Evolutionary conservation across 805 yeast species (phyloP).

Genomic region (Suhomyces prunicola): DNA sequence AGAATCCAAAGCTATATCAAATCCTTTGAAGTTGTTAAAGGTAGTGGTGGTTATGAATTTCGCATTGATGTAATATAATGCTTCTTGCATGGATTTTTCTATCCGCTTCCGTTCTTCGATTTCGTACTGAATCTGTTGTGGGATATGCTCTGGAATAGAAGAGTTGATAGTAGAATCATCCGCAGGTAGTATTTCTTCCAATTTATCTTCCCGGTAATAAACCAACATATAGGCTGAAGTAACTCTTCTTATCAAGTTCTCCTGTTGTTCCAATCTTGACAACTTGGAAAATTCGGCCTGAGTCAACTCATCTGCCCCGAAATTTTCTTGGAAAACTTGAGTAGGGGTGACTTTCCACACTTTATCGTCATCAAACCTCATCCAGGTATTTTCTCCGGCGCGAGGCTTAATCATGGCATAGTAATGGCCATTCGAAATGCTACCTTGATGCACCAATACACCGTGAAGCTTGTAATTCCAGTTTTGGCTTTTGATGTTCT

Average conservation of each 20-base stretch:
- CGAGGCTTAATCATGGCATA: constrained; percentile 90
- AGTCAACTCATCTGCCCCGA: constrained; percentile 68
- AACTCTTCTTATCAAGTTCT: constrained; percentile 65
- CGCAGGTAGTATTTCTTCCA: constrained; percentile 57
- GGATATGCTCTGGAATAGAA: constrained; percentile 60
- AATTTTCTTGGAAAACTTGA: constrained; percentile 90
- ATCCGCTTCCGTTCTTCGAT: constrained; percentile 52
- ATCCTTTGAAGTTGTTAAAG: constrained; percentile 62
- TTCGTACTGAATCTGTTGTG: constrained; percentile 63
- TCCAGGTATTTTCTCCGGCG: constrained; percentile 58
- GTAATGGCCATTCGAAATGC: constrained; percentile 93
- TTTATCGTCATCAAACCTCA: constrained; percentile 90
- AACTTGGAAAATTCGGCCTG: constrained; percentile 48
- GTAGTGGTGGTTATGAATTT: constrained; percentile 53
- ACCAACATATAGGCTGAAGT: constrained; percentile 98
- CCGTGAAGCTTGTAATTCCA: constrained; percentile 88
- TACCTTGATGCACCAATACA: constrained; percentile 94
- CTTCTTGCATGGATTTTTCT: constrained; percentile 64
- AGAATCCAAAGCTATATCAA: constrained; percentile 72
- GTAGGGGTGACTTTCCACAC: constrained; percentile 82
- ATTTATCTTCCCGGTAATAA: constrained; percentile 66
- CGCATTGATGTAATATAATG: constrained; percentile 43
- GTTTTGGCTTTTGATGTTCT: constrained; percentile 46
- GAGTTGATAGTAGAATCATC: constrained; percentile 44
- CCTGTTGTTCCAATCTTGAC: constrained; percentile 59